Percentiles rank a stretch among this genome's conserved stretches.
Conservation (phyloP, 768 basidiomycete genomes). For the Agrocybe praecox region DNA sequence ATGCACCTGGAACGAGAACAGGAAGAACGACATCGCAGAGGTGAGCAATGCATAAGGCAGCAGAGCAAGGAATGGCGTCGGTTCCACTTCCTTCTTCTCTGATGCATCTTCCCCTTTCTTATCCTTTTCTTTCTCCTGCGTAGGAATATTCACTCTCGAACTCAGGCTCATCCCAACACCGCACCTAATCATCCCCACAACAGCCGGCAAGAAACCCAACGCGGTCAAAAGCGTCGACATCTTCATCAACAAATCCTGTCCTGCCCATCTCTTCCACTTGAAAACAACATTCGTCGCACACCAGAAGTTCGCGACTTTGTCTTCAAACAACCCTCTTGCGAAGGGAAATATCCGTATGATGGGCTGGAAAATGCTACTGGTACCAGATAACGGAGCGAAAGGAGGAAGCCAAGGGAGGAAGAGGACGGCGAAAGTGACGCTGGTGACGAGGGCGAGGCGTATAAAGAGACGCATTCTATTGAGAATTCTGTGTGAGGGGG, state of each 20-base stretch:
- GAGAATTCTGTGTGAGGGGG: not conserved
- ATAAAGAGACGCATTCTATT: slow-evolving; percentile 56
- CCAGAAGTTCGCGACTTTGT: slow-evolving; percentile 98
- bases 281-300: slow-evolving; percentile 88
- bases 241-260: slow-evolving; percentile 53
- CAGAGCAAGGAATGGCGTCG: slow-evolving; percentile 60
- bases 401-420: slow-evolving; percentile 84
- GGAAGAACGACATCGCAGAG: slow-evolving; percentile 89
- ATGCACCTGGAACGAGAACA: slow-evolving; percentile 96
- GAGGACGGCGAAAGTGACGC: slow-evolving; percentile 63
- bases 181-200: slow-evolving; percentile 43
- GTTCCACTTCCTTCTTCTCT: slow-evolving; percentile 18
- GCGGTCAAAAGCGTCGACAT: slow-evolving; percentile 69
- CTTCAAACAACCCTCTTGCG: slow-evolving; percentile 87
- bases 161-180: slow-evolving; percentile 22
- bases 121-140: slow-evolving; percentile 7
- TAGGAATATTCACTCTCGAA: slow-evolving; percentile 5
- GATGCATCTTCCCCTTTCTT: not conserved
- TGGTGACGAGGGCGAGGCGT: slow-evolving; percentile 65
- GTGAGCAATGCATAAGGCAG: slow-evolving; percentile 82
- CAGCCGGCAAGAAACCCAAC: slow-evolving; percentile 69
- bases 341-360: slow-evolving; percentile 90
- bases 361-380: slow-evolving; percentile 51
- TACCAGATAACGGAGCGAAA: slow-evolving; percentile 47
- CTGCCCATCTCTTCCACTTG: slow-evolving; percentile 75